A percentile compares a stretch with the other conserved stretches of the same genome.
Evolutionary conservation across 2,329 filamentous ascomycete genomes (phyloP).

Genomic region (Drechslerella coelobrocha): DNA sequence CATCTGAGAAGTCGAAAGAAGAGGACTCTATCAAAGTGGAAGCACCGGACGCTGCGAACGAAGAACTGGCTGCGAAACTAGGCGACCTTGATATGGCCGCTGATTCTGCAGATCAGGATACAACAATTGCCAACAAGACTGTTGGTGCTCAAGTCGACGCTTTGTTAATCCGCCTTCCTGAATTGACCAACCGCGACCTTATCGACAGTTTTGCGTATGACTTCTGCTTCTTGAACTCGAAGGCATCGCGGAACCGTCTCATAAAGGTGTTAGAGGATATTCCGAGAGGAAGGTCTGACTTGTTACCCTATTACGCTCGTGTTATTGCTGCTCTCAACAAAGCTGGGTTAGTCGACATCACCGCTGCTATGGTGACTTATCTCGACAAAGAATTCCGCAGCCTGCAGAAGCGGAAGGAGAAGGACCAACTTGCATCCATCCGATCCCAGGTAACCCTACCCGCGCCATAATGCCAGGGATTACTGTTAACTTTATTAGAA

Average conservation of each 20-base stretch:
- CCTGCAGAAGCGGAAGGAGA: conserved; percentile 93
- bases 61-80: conserved; percentile 67
- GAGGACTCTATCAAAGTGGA: conserved; percentile 46
- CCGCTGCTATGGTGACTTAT: conserved; percentile 87
- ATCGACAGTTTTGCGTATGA: conserved; percentile 93
- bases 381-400: conserved; percentile 97
- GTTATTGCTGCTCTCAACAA: conserved; percentile 90
- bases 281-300: conserved; percentile 88
- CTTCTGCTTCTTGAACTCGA: conserved; percentile 98
- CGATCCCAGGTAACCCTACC: conserved; percentile 30
- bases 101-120: conserved; percentile 82
- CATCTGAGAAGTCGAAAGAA: conserved; percentile 69
- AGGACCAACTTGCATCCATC: conserved; percentile 75
- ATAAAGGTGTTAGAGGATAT: conserved; percentile 93
- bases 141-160: conserved; percentile 96
- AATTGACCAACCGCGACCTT: conserved; percentile 86
- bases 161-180: conserved; percentile 83
- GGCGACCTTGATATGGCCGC: conserved; percentile 59
- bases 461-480: conserved; percentile 75
- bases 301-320: conserved; percentile 89
- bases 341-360: conserved; percentile 86
- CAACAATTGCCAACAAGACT: conserved; percentile 95
- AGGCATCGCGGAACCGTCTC: conserved; percentile 91
- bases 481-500: conserved; percentile 62
- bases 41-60: conserved; percentile 71